These are phyloP conservation scores for Samsoniella hepiali DNA, from an alignment of 2,329 filamentous ascomycete genomes.

Conservation along the genomic window DNA sequence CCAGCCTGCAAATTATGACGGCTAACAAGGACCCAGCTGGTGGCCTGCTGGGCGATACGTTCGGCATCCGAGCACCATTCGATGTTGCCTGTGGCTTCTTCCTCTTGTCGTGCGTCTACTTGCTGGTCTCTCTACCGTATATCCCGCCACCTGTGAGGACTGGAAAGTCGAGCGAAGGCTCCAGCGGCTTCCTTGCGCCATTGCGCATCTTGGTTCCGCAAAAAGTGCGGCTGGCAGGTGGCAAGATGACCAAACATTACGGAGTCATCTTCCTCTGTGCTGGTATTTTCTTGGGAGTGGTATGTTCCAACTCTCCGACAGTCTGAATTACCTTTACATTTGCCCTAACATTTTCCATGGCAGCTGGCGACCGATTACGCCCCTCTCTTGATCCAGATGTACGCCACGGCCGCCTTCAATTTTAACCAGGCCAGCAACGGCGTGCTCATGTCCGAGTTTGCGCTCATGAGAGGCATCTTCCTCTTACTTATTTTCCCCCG, in stretches of 20 bases:
- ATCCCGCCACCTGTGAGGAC: slow-evolving; percentile 39
- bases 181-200: slow-evolving; percentile 55
- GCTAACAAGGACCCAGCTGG: slow-evolving; percentile 42
- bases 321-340: not conserved
- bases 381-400: slow-evolving; percentile 58
- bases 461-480: slow-evolving; percentile 53
- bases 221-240: slow-evolving; percentile 48
- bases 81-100: slow-evolving; percentile 60
- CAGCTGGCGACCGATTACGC: slow-evolving; percentile 66
- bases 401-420: slow-evolving; percentile 52
- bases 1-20: not conserved
- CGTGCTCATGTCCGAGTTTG: slow-evolving; percentile 54
- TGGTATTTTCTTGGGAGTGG: slow-evolving; percentile 65
- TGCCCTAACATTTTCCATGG: not conserved
- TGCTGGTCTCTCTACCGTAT: slow-evolving; percentile 43
- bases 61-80: slow-evolving; percentile 63
- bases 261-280: slow-evolving; percentile 61
- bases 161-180: slow-evolving; percentile 35
- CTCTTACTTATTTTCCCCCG: slow-evolving; percentile 52
- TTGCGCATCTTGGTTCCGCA: slow-evolving; percentile 60
- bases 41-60: slow-evolving; percentile 60
- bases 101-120: slow-evolving; percentile 42
- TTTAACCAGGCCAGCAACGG: slow-evolving; percentile 56
- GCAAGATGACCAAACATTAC: slow-evolving; percentile 52
- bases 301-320: slow-evolving; percentile 30